Conservation (phyloP, 805 yeast genomes). For the Brettanomyces nanus region DNA sequence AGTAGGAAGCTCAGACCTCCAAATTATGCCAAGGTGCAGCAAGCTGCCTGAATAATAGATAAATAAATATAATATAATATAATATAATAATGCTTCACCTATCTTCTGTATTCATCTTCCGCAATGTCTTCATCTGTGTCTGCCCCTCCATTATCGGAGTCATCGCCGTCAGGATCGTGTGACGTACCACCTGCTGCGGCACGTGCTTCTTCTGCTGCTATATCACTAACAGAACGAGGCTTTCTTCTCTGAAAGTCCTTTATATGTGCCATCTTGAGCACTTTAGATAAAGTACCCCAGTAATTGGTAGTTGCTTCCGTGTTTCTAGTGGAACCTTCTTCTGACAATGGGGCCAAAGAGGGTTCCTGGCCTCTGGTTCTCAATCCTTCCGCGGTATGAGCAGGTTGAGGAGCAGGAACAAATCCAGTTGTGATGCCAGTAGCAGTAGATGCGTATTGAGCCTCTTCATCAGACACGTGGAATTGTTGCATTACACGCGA, state of each 20-base stretch:
- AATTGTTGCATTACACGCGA: not conserved
- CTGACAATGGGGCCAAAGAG: not conserved
- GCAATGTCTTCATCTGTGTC: conserved; percentile 6
- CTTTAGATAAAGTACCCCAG: conserved; percentile 39
- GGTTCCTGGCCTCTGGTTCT: not conserved
- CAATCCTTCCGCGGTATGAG: not conserved
- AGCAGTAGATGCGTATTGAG: too few relatives aligned
- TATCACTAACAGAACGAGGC: conserved; percentile 18
- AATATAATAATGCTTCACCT: too few relatives aligned
- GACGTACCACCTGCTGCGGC: conserved; percentile 19
- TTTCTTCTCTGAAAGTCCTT: conserved; percentile 75
- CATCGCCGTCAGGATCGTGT: conserved; percentile 13
- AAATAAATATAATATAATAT: too few relatives aligned
- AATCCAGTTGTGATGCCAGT: not conserved
- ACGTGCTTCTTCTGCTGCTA: conserved; percentile 11
- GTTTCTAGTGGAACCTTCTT: too few relatives aligned
- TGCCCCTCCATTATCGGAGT: conserved; percentile 6
- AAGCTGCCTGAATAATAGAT: conserved; percentile 27
- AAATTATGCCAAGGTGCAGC: conserved; percentile 94
- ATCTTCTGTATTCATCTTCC: not conserved
- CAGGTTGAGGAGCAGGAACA: conserved; percentile 3
- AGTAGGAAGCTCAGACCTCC: conserved; percentile 83
- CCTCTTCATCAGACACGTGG: conserved; percentile 1
- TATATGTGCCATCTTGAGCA: conserved; percentile 69
- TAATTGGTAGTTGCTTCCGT: conserved; percentile 11